Percentiles rank a stretch among this genome's conserved stretches.
Conservation (phyloP, 306 rosid species). For the Pueraria montana region DNA sequence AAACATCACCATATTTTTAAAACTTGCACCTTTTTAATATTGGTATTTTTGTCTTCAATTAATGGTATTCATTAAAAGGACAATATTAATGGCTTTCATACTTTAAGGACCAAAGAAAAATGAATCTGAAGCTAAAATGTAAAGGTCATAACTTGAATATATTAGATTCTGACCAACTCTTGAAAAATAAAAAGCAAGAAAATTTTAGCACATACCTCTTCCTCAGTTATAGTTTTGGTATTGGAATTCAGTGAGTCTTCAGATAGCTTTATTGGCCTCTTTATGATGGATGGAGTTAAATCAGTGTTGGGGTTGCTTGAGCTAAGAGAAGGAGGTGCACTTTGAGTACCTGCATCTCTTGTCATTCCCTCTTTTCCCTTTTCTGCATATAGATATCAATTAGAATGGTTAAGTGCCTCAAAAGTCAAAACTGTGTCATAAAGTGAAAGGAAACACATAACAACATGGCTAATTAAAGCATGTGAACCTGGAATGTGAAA, state of each 20-base stretch:
- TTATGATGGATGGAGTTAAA: conserved; percentile 74
- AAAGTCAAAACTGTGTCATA: not conserved
- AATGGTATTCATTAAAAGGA: not conserved
- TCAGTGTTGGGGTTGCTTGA: conserved; percentile 69
- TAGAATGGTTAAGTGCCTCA: conserved; percentile 7
- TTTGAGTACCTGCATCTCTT: conserved; percentile 89
- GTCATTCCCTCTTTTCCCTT: conserved; percentile 65
- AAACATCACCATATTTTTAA: not conserved
- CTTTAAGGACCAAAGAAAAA: not conserved
- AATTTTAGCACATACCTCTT: conserved; percentile 60
- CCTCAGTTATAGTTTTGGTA: conserved; percentile 54
- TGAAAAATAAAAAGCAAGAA: not conserved
- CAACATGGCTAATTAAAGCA: not conserved
- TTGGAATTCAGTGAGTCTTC: conserved; percentile 66
- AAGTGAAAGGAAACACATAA: not conserved
- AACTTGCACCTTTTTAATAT: not conserved
- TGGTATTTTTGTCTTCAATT: not conserved
- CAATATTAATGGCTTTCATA: not conserved
- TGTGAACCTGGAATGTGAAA: conserved; percentile 73
- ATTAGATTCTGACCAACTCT: not conserved
- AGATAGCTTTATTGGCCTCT: conserved; percentile 60
- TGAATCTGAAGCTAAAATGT: not conserved
- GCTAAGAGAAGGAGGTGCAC: conserved; percentile 66
- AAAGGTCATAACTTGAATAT: not conserved
- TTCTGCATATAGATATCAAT: conserved; percentile 51